Evolutionary conservation across 1,139 yeast species (phyloP), one percentile per base, ranked within the genome.

Genomic region (Eremothecium sinecaudum): DNA sequence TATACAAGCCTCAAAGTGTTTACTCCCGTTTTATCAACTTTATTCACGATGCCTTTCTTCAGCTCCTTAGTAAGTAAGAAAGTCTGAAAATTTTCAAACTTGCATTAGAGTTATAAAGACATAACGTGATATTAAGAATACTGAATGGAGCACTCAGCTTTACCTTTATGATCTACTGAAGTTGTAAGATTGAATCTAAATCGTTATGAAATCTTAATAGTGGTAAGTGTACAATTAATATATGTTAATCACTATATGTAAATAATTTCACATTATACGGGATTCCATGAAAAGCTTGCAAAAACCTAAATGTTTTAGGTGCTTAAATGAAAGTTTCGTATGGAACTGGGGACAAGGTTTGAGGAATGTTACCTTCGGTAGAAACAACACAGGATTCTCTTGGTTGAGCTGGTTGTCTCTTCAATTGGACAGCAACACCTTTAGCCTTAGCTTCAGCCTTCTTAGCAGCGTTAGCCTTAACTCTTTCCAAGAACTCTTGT

Each of bases 361-460:
- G 94, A 61, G 97, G 95, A 59, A 75, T 71, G 73, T 79, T 78
- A 62, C 76, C 76, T 62, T 69, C 74, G 50, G 83, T 71, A 48
- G 87, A 64, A 62, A 90, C 80, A 59, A 79, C 69, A 69, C 79
- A 83, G 53, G 93, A 74, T 50, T 71, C 86, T 78, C 97, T 86
- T 75, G 98, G 98, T 71, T 76, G 81, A 61, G 75, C 95, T 64
- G 98, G 97, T 71, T 81, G 92, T 79, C 98, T 83, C 87, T 90
- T 90, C 63, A 90, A 81, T 71, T 73, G 73, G 52, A 84, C 90
- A 58, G 83, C 70, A 64, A 75, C 80, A 69, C 98, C 98, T 65
- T 79, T 72, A 53, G 81, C 90, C 78, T 86, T 87, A 57, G 98
- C 98, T 69, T 81, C 97, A 61, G 69, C 70, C 75, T 80, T 82